phyloP scores from a whole-genome alignment of 345 rosid genomes.

The Ceriops tagal region DNA sequence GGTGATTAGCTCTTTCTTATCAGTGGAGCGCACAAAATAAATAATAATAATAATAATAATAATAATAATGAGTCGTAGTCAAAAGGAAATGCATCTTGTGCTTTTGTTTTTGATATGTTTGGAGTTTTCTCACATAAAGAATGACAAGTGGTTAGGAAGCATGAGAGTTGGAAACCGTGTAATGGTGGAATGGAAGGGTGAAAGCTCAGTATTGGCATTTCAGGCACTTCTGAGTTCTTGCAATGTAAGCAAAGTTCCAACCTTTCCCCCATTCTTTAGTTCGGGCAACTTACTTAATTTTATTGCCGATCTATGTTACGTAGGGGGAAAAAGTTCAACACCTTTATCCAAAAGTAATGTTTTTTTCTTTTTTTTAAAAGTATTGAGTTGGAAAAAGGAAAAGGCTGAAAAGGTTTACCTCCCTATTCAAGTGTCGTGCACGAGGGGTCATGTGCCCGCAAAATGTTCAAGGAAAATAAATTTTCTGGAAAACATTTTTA shows the following conservation, averaged over 20 bases:
- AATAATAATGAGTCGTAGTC: background rate
- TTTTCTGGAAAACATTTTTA: no score
- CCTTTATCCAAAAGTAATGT: constrained; percentile 5
- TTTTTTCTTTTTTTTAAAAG: no score
- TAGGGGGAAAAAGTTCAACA: constrained; percentile 16
- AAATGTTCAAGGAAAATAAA: no score
- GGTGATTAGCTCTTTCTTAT: no score
- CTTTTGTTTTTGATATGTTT: background rate
- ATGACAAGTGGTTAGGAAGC: constrained; percentile 10
- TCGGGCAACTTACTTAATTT: background rate
- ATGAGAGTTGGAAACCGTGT: constrained; percentile 14
- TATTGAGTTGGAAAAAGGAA: no score
- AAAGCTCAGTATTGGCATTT: constrained; percentile 1
- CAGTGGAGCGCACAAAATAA: no score
- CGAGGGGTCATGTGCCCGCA: constrained; percentile 2
- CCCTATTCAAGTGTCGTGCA: background rate
- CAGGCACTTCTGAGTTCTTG: background rate
- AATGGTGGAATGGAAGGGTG: background rate
- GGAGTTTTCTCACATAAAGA: background rate
- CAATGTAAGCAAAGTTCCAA: constrained; percentile 16
- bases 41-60: no score
- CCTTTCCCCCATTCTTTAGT: background rate
- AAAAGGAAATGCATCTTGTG: background rate
- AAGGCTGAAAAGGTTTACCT: no score
- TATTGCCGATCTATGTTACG: constrained; percentile 8